Percentiles rank a stretch among this genome's conserved stretches.
Evolutionary conservation across 2,329 filamentous ascomycete genomes (phyloP).

Genomic region (Gnomoniopsis sp.): DNA sequence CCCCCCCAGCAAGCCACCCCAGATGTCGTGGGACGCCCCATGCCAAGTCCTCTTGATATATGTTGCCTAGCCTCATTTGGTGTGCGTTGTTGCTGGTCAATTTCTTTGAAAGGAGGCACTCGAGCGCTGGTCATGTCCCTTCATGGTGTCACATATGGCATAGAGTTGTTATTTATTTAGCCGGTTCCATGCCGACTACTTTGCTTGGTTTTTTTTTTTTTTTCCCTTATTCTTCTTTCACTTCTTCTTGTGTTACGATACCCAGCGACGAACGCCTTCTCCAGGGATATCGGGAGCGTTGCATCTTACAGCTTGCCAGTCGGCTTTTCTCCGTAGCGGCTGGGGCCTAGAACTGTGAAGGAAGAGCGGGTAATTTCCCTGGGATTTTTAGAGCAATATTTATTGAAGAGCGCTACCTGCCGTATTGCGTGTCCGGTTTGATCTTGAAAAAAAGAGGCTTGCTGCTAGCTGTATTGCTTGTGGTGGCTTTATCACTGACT

Average conservation of each 20-base stretch:
- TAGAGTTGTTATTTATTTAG: background rate
- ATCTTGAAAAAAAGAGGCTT: background rate
- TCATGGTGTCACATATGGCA: no score
- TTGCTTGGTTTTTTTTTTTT: background rate
- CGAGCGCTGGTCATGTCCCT: no score
- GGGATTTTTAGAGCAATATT: background rate
- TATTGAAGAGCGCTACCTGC: no score
- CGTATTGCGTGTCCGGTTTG: no score
- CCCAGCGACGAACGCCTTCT: background rate
- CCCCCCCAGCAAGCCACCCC: no score
- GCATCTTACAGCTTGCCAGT: background rate
- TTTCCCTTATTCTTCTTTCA: background rate
- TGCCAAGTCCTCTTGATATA: no score
- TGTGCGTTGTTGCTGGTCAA: no score
- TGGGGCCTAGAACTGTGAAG: background rate
- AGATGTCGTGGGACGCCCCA: no score
- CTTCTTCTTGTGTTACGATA: slow-evolving; percentile 7
- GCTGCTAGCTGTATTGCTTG: background rate
- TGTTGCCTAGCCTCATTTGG: no score
- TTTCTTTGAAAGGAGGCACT: no score
- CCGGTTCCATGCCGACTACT: background rate
- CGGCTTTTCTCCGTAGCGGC: background rate
- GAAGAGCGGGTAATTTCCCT: background rate
- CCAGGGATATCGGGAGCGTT: background rate
- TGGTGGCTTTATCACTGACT: background rate